phyloP scores from a whole-genome alignment of 2,329 filamentous ascomycete species.

The Epichloe sibirici region DNA sequence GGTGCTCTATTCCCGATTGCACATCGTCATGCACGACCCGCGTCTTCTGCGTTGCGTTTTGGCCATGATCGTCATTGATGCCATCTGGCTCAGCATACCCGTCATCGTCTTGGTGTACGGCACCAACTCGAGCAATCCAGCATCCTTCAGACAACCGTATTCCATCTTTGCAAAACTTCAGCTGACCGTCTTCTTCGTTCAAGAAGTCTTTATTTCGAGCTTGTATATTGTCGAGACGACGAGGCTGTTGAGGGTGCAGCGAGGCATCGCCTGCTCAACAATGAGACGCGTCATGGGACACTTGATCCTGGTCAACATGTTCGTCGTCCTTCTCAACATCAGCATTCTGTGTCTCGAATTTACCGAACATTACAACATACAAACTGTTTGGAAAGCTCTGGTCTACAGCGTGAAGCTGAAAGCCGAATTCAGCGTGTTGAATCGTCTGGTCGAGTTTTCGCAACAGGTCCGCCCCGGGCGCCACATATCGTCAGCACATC shows the following conservation, averaged over 20 bases:
- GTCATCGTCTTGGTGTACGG: slow-evolving; percentile 45
- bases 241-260: slow-evolving; percentile 32
- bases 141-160: slow-evolving; percentile 19
- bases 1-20: slow-evolving; percentile 50
- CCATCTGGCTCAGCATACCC: slow-evolving; percentile 38
- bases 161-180: slow-evolving; percentile 40
- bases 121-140: slow-evolving; percentile 22
- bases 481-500: background rate
- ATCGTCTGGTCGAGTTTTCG: slow-evolving; percentile 23
- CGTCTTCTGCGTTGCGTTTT: slow-evolving; percentile 36
- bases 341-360: slow-evolving; percentile 21
- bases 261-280: slow-evolving; percentile 11
- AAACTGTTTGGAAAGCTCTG: slow-evolving; percentile 22
- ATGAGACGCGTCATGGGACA: slow-evolving; percentile 14
- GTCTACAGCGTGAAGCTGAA: slow-evolving; percentile 26
- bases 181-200: slow-evolving; percentile 40
- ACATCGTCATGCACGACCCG: slow-evolving; percentile 42
- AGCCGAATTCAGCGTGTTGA: slow-evolving; percentile 23
- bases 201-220: slow-evolving; percentile 40
- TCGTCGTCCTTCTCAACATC: slow-evolving; percentile 31
- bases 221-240: slow-evolving; percentile 41
- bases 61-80: slow-evolving; percentile 44
- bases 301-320: slow-evolving; percentile 27
- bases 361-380: slow-evolving; percentile 17
- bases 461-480: slow-evolving; percentile 8